These are phyloP conservation scores for Rhodamnia argentea DNA, from an alignment of 345 rosid species.

Conservation along the genomic window DNA sequence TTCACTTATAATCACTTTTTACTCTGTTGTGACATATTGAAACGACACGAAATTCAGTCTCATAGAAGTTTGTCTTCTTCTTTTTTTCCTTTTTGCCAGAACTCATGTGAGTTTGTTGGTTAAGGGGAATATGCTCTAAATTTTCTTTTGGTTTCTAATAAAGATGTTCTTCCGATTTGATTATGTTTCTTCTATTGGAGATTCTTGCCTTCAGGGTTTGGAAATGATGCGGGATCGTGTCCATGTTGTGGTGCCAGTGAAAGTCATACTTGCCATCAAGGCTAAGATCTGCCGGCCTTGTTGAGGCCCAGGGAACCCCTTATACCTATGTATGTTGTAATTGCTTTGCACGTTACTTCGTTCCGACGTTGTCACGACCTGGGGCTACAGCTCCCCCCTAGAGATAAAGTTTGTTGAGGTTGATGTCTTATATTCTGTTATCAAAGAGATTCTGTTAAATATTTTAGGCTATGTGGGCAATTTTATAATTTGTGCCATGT, in stretches of 20 bases:
- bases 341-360: not conserved
- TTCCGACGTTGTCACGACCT: not conserved
- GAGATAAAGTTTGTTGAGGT: too few species aligned
- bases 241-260: too few species aligned
- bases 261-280: not conserved
- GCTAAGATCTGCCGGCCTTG: conserved; percentile 1
- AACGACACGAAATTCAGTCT: not conserved
- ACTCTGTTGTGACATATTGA: not conserved
- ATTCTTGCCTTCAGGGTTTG: conserved; percentile 6
- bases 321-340: conserved; percentile 1
- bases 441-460: too few species aligned
- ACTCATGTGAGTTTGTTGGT: not conserved
- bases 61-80: not conserved
- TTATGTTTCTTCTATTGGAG: not conserved
- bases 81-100: not conserved
- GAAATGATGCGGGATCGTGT: conserved; percentile 5
- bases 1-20: not conserved
- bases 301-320: conserved; percentile 4
- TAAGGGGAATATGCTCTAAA: not conserved
- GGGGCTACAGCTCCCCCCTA: not conserved
- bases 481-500: too few species aligned
- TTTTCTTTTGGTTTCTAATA: too few species aligned
- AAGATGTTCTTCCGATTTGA: not conserved
- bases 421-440: too few species aligned
- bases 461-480: too few species aligned